Conservation (phyloP, 148 eudicot genomes). For the Nyssa sinensis region DNA sequence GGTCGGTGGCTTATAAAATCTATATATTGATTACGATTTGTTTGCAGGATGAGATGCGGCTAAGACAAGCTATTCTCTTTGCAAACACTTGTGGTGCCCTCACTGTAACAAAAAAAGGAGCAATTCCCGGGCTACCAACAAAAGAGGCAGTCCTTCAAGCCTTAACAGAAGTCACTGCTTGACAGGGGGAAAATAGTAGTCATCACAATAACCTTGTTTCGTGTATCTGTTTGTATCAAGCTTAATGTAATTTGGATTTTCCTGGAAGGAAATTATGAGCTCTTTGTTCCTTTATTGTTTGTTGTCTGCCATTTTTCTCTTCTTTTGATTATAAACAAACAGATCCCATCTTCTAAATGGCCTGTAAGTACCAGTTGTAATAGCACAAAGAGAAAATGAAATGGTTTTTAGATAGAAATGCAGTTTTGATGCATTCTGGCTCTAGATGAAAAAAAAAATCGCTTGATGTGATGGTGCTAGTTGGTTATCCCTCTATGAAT, state of each 20-base stretch:
- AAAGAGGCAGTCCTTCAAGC: constrained; percentile 39
- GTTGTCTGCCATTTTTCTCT: not conserved
- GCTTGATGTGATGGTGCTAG: too few relatives aligned
- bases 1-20: not conserved
- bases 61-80: constrained; percentile 40
- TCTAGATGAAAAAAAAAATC: too few relatives aligned
- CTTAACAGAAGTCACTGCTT: constrained; percentile 21
- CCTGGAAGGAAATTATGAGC: not conserved
- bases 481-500: too few relatives aligned
- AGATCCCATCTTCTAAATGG: not conserved
- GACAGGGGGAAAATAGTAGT: not conserved
- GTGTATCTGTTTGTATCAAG: not conserved
- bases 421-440: not conserved
- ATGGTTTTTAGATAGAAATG: not conserved
- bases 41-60: constrained; percentile 43
- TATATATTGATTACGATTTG: not conserved
- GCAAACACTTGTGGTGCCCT: constrained; percentile 60
- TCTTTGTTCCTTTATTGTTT: not conserved
- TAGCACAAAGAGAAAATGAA: not conserved
- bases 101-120: constrained; percentile 53
- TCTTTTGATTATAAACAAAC: not conserved
- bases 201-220: not conserved
- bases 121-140: constrained; percentile 49
- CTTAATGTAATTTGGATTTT: not conserved
- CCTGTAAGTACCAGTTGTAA: not conserved